A percentile compares a stretch with the other conserved stretches of the same genome.
Evolutionary conservation across 1,139 yeast genomes (phyloP).

Genomic region (Taiozyma sp.): DNA sequence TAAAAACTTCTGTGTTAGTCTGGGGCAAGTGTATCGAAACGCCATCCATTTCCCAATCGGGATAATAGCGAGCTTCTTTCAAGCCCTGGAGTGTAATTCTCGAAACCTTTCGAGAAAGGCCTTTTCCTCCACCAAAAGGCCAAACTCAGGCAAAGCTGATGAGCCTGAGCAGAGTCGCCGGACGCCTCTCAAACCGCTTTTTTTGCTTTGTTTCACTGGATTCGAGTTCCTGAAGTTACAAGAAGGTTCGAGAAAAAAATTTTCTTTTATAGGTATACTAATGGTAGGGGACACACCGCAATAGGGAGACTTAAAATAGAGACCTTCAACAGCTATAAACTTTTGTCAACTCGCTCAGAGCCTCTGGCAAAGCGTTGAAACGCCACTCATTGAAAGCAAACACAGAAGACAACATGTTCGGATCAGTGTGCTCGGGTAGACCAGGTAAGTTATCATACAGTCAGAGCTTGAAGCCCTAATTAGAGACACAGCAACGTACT

Average conservation of each 20-base stretch:
- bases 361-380: not conserved
- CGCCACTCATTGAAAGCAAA: not conserved
- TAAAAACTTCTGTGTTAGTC: slow-evolving; percentile 52
- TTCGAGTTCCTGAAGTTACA: not conserved
- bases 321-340: not conserved
- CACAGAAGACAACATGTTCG: slow-evolving; percentile 36
- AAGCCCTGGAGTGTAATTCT: slow-evolving; percentile 3
- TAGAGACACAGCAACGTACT: not conserved
- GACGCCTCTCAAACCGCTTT: too few species aligned
- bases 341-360: not conserved
- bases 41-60: slow-evolving; percentile 12
- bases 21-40: slow-evolving; percentile 63
- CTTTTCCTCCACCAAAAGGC: not conserved
- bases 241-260: slow-evolving; percentile 1
- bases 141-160: not conserved
- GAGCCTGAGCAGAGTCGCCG: too few species aligned
- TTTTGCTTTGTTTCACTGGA: not conserved
- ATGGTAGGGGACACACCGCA: slow-evolving; percentile 3
- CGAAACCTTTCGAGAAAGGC: slow-evolving; percentile 14
- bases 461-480: too few species aligned
- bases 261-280: not conserved
- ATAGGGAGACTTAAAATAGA: not conserved
- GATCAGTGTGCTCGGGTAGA: slow-evolving; percentile 54
- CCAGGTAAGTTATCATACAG: slow-evolving; percentile 26
- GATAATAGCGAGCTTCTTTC: slow-evolving; percentile 8